These are phyloP conservation scores for Exophiala oligosperma DNA, from an alignment of 2,329 filamentous ascomycete species.

Conservation along the genomic window DNA sequence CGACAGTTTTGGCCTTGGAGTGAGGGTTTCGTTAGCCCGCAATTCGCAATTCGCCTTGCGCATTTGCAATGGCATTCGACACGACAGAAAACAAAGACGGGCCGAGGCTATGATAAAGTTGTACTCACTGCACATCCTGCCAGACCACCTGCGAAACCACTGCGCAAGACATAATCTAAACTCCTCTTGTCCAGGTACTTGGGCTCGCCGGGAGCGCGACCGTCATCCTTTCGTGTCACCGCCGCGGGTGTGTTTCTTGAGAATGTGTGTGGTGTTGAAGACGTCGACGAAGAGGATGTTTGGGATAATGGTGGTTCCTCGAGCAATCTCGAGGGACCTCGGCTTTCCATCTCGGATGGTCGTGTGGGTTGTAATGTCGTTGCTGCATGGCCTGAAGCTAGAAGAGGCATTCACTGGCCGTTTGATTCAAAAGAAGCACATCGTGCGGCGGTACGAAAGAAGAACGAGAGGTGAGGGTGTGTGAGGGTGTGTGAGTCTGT, in stretches of 20 bases:
- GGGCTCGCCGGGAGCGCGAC: conserved; percentile 28
- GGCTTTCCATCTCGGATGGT: conserved; percentile 54
- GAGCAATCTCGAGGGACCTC: conserved; percentile 32
- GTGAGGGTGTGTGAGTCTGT: too few species aligned
- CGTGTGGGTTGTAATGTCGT: conserved; percentile 29
- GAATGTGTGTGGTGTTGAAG: conserved; percentile 42
- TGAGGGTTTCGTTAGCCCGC: conserved; percentile 6
- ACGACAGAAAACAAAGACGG: too few species aligned
- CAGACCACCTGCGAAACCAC: conserved; percentile 81
- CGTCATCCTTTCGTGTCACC: conserved; percentile 42
- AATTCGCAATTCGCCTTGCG: conserved; percentile 3
- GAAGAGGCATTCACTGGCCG: conserved; percentile 53
- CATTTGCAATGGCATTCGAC: neutral
- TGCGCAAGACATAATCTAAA: conserved; percentile 79
- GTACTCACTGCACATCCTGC: conserved; percentile 82
- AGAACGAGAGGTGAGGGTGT: too few species aligned
- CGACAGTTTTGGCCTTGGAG: conserved; percentile 82
- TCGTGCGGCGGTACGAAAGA: neutral
- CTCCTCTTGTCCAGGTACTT: conserved; percentile 67
- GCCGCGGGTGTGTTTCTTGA: conserved; percentile 56
- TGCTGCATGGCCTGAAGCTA: conserved; percentile 56
- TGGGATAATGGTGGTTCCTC: conserved; percentile 30
- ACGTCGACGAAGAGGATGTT: conserved; percentile 9
- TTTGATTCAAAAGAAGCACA: conserved; percentile 1
- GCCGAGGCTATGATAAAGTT: too few species aligned